Base-by-base conservation (phyloP, 371 early-diverging fungal genomes). In the Mucor sp. region DNA sequence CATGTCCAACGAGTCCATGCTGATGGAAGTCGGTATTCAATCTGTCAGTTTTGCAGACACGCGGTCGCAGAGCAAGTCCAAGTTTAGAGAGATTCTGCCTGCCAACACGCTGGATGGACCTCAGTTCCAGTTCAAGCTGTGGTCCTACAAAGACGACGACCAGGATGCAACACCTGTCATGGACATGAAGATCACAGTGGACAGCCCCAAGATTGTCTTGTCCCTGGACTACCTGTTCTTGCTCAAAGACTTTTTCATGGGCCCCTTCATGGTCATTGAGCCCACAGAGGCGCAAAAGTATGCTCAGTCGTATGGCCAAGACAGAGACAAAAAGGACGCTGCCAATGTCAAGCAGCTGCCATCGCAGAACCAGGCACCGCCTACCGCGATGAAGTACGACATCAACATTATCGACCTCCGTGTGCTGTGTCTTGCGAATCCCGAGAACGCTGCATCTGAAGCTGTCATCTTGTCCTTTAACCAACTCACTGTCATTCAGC, bases 381-480 rank as follows among this genome's bases (percentile, higher is more conserved):
- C 55, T 9, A 55, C 67, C 3, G 62, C 47, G 5, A 58, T 75
- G 30, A 63, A 70, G 6, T 94, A 87, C 74, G 85, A 90, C 17
- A 76, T 96, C 35, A 91, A 90, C 55, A 78, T 97, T 2, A 79
- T 93, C 21, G 88, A 93, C 60, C 87, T 95, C 6, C 93, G 97
- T 80, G 81, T 98, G 8, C 85, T 94, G 7, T 80, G 97, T 53
- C 82, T 98, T 25, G 94, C 94, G 14, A 84, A 93, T 44, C 91
- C 97, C 2, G 83, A 84, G 27, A 79, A 64, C 11, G 66, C 76
- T 8, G 70, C 87, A 2, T 93, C 97, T 0, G 96, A 97, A 62
- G 98, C 99, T 3, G 85, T 97, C n/a, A 84, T 96, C 11, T 82
- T 98, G 23, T 86, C 88, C 0, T 86, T 93, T 9, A 84, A 91